Percentiles rank a stretch among this genome's conserved stretches.
Evolutionary conservation across 192 early-diverging fungal species (phyloP).

Genomic region (Helicostylum pulchrum): DNA sequence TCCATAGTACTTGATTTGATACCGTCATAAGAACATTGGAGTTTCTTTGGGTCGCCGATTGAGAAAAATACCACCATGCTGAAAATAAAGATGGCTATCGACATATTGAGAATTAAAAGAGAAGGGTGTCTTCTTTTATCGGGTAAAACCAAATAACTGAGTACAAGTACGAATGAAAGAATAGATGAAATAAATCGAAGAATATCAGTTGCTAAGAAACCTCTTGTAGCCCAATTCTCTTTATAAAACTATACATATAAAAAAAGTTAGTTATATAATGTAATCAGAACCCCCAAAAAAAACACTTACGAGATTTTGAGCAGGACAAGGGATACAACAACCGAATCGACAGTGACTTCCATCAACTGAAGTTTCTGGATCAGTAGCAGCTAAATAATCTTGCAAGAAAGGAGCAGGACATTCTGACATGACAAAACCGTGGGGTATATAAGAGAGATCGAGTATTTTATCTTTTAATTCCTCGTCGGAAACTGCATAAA

Average conservation of each 20-base stretch:
- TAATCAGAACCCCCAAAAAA: not conserved
- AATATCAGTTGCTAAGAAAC: constrained; percentile 44
- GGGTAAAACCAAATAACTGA: constrained; percentile 47
- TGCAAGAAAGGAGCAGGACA: constrained; percentile 43
- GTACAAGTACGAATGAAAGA: constrained; percentile 36
- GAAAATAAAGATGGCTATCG: constrained; percentile 48
- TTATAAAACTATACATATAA: constrained; percentile 36
- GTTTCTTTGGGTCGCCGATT: constrained; percentile 33
- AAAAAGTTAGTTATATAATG: not conserved
- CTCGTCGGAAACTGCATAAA: not conserved
- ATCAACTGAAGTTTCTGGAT: constrained; percentile 18
- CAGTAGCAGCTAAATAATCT: constrained; percentile 29
- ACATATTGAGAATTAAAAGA: constrained; percentile 45
- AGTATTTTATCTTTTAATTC: not conserved
- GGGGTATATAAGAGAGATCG: constrained; percentile 22
- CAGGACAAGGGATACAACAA: constrained; percentile 56
- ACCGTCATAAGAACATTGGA: constrained; percentile 39
- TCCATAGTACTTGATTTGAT: constrained; percentile 37
- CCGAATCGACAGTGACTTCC: constrained; percentile 36
- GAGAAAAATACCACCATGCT: constrained; percentile 46
- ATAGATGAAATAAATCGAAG: constrained; percentile 43
- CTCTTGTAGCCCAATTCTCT: constrained; percentile 34
- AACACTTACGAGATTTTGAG: constrained; percentile 36
- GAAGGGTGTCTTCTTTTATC: constrained; percentile 50
- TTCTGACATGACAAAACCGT: constrained; percentile 15